Percentiles rank a stretch among this genome's conserved stretches.
These are phyloP conservation scores for Chlorella sp. DNA, from an alignment of 139 green algal genomes.

Conservation along the genomic window DNA sequence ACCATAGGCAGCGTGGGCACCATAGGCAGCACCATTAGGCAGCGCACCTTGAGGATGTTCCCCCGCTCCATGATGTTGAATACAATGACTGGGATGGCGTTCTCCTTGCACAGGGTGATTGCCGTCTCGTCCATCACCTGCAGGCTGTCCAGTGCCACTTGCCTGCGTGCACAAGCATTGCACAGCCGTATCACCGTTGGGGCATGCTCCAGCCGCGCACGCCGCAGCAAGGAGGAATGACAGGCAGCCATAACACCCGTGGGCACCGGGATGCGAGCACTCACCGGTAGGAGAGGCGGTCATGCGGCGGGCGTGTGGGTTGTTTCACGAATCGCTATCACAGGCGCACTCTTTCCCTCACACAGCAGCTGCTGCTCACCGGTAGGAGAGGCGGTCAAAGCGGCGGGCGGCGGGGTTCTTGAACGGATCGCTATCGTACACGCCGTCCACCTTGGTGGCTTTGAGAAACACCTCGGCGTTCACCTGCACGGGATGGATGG, in stretches of 20 bases:
- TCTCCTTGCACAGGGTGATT: conserved; percentile 4
- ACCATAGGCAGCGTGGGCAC: too few relatives aligned
- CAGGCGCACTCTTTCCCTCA: too few relatives aligned
- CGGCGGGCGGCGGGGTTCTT: conserved; percentile 62
- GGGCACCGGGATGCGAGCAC: too few relatives aligned
- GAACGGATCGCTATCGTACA: conserved; percentile 88
- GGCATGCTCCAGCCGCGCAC: too few relatives aligned
- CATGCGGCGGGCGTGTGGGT: too few relatives aligned
- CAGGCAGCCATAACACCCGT: too few relatives aligned
- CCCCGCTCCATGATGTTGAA: not conserved
- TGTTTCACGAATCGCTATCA: too few relatives aligned
- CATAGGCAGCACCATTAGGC: too few relatives aligned
- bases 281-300: too few relatives aligned
- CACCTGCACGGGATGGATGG: too few relatives aligned
- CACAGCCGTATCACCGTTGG: too few relatives aligned
- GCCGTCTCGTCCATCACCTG: conserved; percentile 3
- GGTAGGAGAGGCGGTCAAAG: conserved; percentile 40
- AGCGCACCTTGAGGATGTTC: conserved; percentile 2
- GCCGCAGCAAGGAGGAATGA: too few relatives aligned
- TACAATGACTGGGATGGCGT: conserved; percentile 1
- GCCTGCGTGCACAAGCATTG: not conserved
- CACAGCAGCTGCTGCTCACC: conserved; percentile 13
- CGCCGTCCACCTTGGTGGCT: conserved; percentile 96
- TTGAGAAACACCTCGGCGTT: conserved; percentile 73
- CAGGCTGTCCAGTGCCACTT: not conserved